A percentile compares a stretch with the other conserved stretches of the same genome.
Evolutionary conservation across 1,139 yeast species (phyloP).

Genomic region (Maudiozyma humilis): DNA sequence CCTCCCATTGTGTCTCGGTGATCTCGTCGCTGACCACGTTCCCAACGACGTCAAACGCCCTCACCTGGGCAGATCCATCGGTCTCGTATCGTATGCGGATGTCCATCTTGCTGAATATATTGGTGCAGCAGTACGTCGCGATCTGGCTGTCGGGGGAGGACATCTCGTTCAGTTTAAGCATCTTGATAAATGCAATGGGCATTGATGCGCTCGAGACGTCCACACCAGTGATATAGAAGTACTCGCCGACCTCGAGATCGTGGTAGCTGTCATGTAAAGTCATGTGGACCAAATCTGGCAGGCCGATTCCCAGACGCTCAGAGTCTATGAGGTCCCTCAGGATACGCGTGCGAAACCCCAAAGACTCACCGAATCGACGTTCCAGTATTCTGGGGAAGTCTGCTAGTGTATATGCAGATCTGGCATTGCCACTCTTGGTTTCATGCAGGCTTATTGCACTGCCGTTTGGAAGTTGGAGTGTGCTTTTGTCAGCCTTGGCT

Average conservation of each 20-base stretch:
- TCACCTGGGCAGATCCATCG: constrained; percentile 39
- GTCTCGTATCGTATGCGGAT: constrained; percentile 59
- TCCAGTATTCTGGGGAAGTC: constrained; percentile 27
- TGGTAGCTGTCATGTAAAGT: constrained; percentile 37
- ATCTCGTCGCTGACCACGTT: constrained; percentile 23
- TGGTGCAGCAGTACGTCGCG: constrained; percentile 48
- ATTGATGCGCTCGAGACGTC: constrained; percentile 54
- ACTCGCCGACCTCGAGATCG: constrained; percentile 38
- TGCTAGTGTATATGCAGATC: neutral
- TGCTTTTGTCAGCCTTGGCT: constrained; percentile 1
- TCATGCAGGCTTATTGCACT: neutral
- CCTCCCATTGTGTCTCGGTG: constrained; percentile 54
- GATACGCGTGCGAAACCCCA: constrained; percentile 20
- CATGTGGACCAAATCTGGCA: constrained; percentile 80
- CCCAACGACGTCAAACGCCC: constrained; percentile 33
- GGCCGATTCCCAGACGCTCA: constrained; percentile 48
- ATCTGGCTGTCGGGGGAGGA: constrained; percentile 10
- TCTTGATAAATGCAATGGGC: constrained; percentile 67
- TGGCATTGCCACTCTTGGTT: neutral
- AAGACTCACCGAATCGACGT: constrained; percentile 24
- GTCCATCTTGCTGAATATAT: constrained; percentile 61
- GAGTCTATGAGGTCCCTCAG: constrained; percentile 14
- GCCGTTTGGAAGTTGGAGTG: neutral
- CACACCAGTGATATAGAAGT: constrained; percentile 46
- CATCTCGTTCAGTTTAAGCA: constrained; percentile 45